Evolutionary conservation across 345 rosid species (phyloP).

Genomic region (Draba incana): DNA sequence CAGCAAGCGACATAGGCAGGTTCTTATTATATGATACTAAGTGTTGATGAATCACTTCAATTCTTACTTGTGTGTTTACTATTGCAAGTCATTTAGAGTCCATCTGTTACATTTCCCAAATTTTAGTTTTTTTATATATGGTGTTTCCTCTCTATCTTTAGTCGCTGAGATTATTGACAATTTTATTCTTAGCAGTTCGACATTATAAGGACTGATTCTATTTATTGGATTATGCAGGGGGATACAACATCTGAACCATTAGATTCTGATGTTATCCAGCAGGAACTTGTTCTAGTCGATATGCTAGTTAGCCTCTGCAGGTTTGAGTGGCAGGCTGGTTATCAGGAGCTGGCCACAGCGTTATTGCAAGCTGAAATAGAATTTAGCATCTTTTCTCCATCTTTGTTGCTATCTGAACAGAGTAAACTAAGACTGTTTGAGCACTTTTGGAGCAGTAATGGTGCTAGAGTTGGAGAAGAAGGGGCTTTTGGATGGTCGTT

Average conservation of each 20-base stretch:
- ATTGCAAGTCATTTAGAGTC: constrained; percentile 27
- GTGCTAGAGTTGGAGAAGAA: constrained; percentile 94
- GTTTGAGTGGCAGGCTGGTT: constrained; percentile 96
- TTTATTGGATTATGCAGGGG: constrained; percentile 57
- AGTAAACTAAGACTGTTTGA: constrained; percentile 88
- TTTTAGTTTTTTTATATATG: neutral
- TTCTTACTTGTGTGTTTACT: constrained; percentile 15
- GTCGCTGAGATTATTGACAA: neutral
- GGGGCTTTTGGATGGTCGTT: constrained; percentile 89
- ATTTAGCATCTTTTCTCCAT: constrained; percentile 82
- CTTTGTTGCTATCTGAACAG: constrained; percentile 66
- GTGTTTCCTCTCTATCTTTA: too few relatives aligned
- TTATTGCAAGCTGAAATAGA: constrained; percentile 95
- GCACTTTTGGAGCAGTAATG: constrained; percentile 88
- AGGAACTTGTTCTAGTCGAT: constrained; percentile 87
- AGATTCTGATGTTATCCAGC: constrained; percentile 54
- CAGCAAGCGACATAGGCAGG: constrained; percentile 98
- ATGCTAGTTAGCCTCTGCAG: constrained; percentile 88
- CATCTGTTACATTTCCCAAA: constrained; percentile 9
- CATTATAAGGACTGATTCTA: constrained; percentile 19
- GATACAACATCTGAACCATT: constrained; percentile 48
- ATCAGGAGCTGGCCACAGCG: constrained; percentile 85
- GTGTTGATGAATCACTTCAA: constrained; percentile 29
- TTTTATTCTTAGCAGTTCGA: constrained; percentile 20
- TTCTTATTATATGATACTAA: constrained; percentile 51